Conservation (phyloP, 108 stramenopile genomes). For the Nitzschia sp. region DNA sequence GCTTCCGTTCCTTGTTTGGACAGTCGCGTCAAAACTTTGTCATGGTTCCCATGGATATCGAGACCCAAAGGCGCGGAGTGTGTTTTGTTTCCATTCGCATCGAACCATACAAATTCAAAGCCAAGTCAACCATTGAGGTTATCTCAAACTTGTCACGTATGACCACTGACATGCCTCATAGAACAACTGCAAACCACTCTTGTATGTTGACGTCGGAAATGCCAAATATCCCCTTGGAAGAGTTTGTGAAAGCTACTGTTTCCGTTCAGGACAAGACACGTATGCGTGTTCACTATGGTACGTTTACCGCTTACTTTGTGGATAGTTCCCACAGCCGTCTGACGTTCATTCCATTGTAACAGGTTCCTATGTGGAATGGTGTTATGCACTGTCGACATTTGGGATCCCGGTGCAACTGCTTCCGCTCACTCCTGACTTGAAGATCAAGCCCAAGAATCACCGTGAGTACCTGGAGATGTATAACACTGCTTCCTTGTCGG, state of each 20-base stretch:
- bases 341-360: background rate
- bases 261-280: background rate
- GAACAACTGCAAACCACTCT: constrained; percentile 8
- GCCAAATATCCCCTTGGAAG: background rate
- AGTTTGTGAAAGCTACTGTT: constrained; percentile 8
- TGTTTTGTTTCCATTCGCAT: background rate
- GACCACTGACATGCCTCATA: constrained; percentile 1
- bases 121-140: too few species aligned
- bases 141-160: constrained; percentile 3
- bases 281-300: constrained; percentile 12
- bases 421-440: constrained; percentile 18
- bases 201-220: background rate
- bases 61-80: background rate
- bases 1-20: background rate
- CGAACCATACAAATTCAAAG: background rate
- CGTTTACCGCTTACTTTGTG: background rate
- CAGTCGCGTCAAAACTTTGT: constrained; percentile 6
- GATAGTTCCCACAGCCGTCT: background rate
- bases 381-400: constrained; percentile 16
- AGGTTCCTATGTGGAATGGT: constrained; percentile 27
- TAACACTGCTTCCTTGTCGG: background rate
- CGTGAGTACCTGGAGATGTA: background rate
- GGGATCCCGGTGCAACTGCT: constrained; percentile 26
- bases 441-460: constrained; percentile 31
- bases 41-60: background rate